phyloP scores from a whole-genome alignment of 2,329 filamentous ascomycete genomes.

The Microsporum canis region DNA sequence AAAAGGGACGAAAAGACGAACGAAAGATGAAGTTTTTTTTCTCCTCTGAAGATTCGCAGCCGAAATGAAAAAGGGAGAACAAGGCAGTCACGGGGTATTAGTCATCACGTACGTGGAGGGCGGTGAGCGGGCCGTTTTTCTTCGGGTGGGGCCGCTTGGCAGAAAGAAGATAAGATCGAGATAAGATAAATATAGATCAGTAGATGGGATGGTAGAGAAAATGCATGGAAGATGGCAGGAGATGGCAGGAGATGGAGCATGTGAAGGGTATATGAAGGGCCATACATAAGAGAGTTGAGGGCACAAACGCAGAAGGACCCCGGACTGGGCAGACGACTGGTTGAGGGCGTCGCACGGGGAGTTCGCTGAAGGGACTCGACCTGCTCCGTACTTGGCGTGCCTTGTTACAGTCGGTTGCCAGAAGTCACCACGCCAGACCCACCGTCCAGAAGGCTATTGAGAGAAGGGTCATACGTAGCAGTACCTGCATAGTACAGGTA shows the following conservation, averaged over 20 bases:
- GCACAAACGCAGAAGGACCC: neutral
- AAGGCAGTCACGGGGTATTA: slow-evolving; percentile 4
- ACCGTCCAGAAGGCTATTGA: neutral
- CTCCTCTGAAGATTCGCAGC: neutral
- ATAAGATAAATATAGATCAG: neutral
- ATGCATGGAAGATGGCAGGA: neutral
- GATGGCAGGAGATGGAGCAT: neutral
- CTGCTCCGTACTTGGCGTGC: neutral
- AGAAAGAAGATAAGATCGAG: neutral
- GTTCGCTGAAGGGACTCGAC: neutral
- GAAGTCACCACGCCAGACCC: neutral
- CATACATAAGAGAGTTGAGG: neutral
- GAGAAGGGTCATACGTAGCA: neutral
- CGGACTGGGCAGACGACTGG: neutral
- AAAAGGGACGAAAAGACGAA: neutral
- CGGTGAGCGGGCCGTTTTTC: slow-evolving; percentile 2
- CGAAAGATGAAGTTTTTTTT: neutral
- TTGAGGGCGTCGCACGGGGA: neutral
- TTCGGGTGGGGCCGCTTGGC: neutral
- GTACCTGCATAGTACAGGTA: no score
- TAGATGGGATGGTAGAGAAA: neutral
- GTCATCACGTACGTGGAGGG: neutral
- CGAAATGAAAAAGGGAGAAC: neutral
- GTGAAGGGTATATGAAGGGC: neutral
- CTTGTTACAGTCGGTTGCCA: neutral